Percentiles rank a stretch among this genome's conserved stretches.
These are phyloP conservation scores for Aristolochia californica DNA, from an alignment of 164 flowering plant genomes.

Conservation along the genomic window DNA sequence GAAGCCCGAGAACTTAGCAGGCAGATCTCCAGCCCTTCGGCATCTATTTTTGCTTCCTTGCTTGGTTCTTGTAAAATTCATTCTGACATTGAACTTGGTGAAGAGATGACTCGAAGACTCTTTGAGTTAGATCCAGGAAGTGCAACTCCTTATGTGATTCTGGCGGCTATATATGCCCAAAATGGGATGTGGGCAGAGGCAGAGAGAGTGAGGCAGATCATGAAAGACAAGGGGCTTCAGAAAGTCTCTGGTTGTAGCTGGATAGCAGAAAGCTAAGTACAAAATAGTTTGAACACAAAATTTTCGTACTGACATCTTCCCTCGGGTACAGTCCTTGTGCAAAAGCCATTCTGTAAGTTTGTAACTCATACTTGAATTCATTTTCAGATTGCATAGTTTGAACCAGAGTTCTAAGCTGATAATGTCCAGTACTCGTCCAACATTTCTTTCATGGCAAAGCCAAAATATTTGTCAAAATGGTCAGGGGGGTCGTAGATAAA, in stretches of 20 bases:
- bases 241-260: slow-evolving; percentile 49
- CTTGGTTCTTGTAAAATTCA: slow-evolving; percentile 51
- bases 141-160: slow-evolving; percentile 45
- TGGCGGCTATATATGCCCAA: slow-evolving; percentile 55
- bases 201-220: slow-evolving; percentile 38
- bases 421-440: slow-evolving; percentile 20
- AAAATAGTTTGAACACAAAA: too few relatives aligned
- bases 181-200: slow-evolving; percentile 57
- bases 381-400: not conserved
- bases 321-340: too few relatives aligned
- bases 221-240: slow-evolving; percentile 30
- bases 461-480: slow-evolving; percentile 50
- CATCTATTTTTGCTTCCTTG: slow-evolving; percentile 42
- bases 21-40: slow-evolving; percentile 31
- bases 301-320: too few relatives aligned
- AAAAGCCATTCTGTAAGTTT: too few relatives aligned
- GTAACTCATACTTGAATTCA: not conserved
- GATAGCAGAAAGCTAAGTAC: slow-evolving; percentile 6
- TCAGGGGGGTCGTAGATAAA: slow-evolving; percentile 74
- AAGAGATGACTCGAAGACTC: slow-evolving; percentile 47
- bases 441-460: slow-evolving; percentile 44
- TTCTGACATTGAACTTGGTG: slow-evolving; percentile 39
- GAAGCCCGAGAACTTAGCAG: slow-evolving; percentile 44
- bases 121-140: slow-evolving; percentile 44
- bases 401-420: not conserved